Conservation (phyloP, 2,329 filamentous ascomycete genomes). For the Hymenoscyphus salicellus region DNA sequence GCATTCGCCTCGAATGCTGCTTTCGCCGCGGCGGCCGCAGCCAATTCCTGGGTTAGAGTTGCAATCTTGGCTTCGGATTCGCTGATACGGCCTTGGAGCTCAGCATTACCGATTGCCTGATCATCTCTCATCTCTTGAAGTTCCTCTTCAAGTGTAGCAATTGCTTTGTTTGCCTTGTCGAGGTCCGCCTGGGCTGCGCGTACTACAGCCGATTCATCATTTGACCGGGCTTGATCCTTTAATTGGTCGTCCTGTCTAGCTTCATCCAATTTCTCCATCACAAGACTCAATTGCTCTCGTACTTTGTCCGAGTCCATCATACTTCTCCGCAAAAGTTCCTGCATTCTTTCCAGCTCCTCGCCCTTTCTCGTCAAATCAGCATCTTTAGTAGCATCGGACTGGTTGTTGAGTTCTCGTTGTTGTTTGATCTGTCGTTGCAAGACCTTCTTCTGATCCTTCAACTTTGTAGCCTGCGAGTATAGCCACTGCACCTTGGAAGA, state of each 20-base stretch:
- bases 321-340: conserved; percentile 36
- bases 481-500: conserved; percentile 75
- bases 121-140: conserved; percentile 33
- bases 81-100: conserved; percentile 30
- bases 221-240: conserved; percentile 24
- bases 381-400: conserved; percentile 72
- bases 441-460: conserved; percentile 86
- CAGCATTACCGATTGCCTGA: conserved; percentile 29
- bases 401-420: conserved; percentile 87
- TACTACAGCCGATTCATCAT: conserved; percentile 25
- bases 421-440: conserved; percentile 91
- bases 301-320: conserved; percentile 35
- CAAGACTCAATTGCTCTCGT: conserved; percentile 33
- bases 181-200: conserved; percentile 28
- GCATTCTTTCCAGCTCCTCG: conserved; percentile 51
- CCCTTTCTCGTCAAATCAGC: conserved; percentile 58
- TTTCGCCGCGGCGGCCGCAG: conserved; percentile 26
- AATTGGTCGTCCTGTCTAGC: conserved; percentile 26
- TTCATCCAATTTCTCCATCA: conserved; percentile 38
- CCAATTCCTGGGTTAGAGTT: conserved; percentile 27
- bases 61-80: conserved; percentile 31
- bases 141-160: conserved; percentile 34
- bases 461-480: conserved; percentile 69
- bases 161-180: conserved; percentile 31
- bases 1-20: conserved; percentile 20